Evolutionary conservation across 2,329 filamentous ascomycete species (phyloP).

Genomic region (Colletotrichum salicis): DNA sequence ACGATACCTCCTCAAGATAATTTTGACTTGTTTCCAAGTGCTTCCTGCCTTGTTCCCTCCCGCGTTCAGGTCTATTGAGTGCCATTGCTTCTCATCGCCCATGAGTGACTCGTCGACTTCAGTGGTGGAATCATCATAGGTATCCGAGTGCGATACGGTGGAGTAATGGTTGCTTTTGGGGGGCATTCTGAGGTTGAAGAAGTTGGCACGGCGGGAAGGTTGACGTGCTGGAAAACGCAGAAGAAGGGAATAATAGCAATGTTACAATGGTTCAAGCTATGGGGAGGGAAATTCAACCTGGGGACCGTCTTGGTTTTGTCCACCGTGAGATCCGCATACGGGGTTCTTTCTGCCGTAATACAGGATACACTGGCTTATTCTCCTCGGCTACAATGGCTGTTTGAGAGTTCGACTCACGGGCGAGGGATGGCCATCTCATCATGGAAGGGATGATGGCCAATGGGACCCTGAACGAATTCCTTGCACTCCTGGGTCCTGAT

Average conservation of each 20-base stretch:
- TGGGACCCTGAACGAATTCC: background rate
- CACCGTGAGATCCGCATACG: background rate
- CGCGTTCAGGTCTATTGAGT: conserved; percentile 14
- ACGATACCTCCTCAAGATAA: conserved; percentile 8
- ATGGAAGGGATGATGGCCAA: background rate
- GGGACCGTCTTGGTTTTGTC: conserved; percentile 2
- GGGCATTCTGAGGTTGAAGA: background rate
- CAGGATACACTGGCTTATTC: background rate
- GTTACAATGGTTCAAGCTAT: too few species aligned
- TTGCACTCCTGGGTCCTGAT: background rate
- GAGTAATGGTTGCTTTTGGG: conserved; percentile 4
- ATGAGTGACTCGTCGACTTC: conserved; percentile 30
- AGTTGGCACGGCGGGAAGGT: background rate
- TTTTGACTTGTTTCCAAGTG: conserved; percentile 21
- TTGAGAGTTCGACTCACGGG: background rate
- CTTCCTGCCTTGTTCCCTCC: background rate
- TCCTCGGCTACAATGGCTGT: conserved; percentile 2
- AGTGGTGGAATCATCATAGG: conserved; percentile 25
- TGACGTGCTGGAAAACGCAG: background rate
- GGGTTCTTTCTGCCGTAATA: background rate
- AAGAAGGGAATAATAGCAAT: background rate
- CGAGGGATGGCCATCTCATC: background rate
- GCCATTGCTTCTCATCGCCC: conserved; percentile 34
- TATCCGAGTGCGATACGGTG: conserved; percentile 6
- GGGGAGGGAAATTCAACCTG: background rate